These are phyloP conservation scores for Zizania palustris DNA, from an alignment of 202 grass and related monocot genomes.

Conservation along the genomic window DNA sequence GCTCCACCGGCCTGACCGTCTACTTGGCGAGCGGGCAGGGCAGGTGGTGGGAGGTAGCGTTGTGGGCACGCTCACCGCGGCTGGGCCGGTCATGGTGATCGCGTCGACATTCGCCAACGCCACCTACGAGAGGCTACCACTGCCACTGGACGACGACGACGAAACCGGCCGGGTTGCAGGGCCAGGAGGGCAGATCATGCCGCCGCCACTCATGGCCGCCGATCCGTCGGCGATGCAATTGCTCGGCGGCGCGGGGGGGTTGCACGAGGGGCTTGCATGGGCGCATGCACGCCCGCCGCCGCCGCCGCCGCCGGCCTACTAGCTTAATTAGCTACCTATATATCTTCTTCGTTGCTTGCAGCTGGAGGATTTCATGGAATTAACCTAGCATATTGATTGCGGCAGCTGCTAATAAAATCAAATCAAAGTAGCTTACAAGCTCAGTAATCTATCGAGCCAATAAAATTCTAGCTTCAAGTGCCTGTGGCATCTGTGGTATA, in stretches of 20 bases:
- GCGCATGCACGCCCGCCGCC: not conserved
- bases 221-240: no score
- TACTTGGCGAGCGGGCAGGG: conserved; percentile 62
- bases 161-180: no score
- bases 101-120: conserved; percentile 77
- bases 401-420: no score
- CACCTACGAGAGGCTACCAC: conserved; percentile 66
- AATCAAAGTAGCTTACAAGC: no score
- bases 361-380: no score
- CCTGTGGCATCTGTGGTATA: no score
- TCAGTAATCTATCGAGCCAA: no score
- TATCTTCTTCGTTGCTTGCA: not conserved
- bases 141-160: no score
- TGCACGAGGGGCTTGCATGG: not conserved
- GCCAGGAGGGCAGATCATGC: no score
- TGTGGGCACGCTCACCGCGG: conserved; percentile 65
- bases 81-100: conserved; percentile 75
- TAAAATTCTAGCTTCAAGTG: no score
- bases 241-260: conserved; percentile 39
- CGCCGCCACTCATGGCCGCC: conserved; percentile 37
- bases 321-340: not conserved
- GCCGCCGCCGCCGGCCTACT: not conserved
- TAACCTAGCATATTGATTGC: no score
- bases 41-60: conserved; percentile 75
- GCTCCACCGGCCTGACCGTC: conserved; percentile 65